These are phyloP conservation scores for Agrocybe praecox DNA, from an alignment of 768 basidiomycete genomes.

Conservation along the genomic window DNA sequence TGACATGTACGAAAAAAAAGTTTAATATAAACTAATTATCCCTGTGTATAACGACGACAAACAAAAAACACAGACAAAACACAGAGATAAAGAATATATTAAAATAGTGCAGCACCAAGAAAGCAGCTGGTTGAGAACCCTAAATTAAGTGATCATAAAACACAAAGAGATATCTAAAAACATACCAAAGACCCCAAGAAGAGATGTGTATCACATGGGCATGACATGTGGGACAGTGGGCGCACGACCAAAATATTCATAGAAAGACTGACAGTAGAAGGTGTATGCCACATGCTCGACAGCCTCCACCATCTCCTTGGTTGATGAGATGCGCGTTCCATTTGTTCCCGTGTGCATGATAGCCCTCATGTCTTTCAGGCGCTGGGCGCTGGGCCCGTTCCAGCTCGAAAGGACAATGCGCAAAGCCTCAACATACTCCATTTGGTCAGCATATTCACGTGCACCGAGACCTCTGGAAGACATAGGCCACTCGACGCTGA, in stretches of 20 bases:
- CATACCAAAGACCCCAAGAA: no score
- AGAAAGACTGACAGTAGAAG: slow-evolving; percentile 2
- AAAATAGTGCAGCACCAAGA: no score
- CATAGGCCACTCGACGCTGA: neutral
- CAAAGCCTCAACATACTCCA: slow-evolving; percentile 1
- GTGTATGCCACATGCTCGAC: neutral
- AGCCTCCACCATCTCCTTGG: neutral
- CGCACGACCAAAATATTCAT: neutral
- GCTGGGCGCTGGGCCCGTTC: neutral
- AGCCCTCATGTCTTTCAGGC: neutral
- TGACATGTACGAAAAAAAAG: no score
- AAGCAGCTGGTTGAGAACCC: no score
- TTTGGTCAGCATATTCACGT: neutral
- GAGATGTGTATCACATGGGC: neutral
- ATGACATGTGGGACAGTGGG: neutral
- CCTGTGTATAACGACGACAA: no score
- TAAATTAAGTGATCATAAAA: no score
- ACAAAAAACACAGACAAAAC: no score
- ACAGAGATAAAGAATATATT: no score
- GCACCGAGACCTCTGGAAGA: neutral
- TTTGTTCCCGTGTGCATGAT: neutral
- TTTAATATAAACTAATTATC: no score
- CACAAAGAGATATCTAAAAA: no score
- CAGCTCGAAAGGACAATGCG: neutral
- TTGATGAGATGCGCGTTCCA: no score